phyloP scores from a whole-genome alignment of 1,139 yeast genomes.

The Hyphopichia khmerensis region DNA sequence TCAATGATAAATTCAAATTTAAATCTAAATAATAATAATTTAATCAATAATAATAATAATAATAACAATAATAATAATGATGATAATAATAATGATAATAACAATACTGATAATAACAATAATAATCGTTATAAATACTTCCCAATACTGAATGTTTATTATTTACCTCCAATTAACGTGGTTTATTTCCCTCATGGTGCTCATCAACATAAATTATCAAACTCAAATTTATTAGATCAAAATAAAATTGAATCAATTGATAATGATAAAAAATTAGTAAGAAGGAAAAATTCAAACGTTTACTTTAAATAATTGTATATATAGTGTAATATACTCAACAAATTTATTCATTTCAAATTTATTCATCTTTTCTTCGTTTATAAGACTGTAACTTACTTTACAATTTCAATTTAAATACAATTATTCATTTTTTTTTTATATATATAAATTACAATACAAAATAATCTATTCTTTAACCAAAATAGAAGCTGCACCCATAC shows the following conservation, averaged over 20 bases:
- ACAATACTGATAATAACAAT: slow-evolving; percentile 2
- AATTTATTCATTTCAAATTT: too few relatives aligned
- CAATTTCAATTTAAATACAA: too few relatives aligned
- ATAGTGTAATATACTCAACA: too few relatives aligned
- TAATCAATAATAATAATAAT: background rate
- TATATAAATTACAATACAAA: background rate
- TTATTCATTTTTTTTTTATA: background rate
- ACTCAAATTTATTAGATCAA: background rate
- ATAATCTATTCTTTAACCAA: slow-evolving; percentile 61
- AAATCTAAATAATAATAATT: background rate
- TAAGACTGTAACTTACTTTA: too few relatives aligned
- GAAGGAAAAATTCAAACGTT: slow-evolving; percentile 30
- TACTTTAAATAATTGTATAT: slow-evolving; percentile 29
- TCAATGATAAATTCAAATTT: slow-evolving; percentile 10
- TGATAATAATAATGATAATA: slow-evolving; percentile 3
- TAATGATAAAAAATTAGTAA: background rate
- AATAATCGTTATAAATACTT: slow-evolving; percentile 47
- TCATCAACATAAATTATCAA: slow-evolving; percentile 35
- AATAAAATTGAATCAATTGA: slow-evolving; percentile 4
- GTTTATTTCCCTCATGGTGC: slow-evolving; percentile 62
- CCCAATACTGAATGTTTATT: slow-evolving; percentile 56
- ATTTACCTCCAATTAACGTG: slow-evolving; percentile 58
- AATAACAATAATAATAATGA: background rate
- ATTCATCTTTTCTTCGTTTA: too few relatives aligned
- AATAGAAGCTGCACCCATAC: slow-evolving; percentile 96